Evolutionary conservation across 306 rosid genomes (phyloP), one percentile per base, ranked within the genome.

Genomic region (Ziziphus jujuba): DNA sequence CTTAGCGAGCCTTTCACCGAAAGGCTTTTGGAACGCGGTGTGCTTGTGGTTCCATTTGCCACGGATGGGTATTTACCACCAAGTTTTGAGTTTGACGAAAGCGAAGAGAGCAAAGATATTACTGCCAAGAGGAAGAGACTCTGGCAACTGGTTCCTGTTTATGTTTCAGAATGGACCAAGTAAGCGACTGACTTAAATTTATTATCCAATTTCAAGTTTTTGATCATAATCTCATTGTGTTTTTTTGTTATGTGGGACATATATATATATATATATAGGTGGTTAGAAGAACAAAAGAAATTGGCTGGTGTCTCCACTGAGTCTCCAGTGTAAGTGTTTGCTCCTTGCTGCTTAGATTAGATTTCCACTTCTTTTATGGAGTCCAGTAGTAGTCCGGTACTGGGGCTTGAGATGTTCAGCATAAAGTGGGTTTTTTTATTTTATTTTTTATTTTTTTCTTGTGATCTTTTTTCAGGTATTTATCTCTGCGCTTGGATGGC

Each of bases 251-350:
- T 73, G 61, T 45, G 33, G 33, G 4, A 28, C 4, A 4, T 69
- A 45, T 24, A 57, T 57, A 93, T 97, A 72, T 93, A 28, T 28
- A 4, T 69, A 45, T 24, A 57, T 57, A 93, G 98, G 73, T 93
- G 98, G 98, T 63, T 93, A 70, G 87, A 86, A 56, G 97, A 93
- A 25, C 96, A 93, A 76, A 93, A 93, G 85, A 90, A 75, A 82
- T 43, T 88, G 77, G 95, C 99, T 20, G 84, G 87, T 59, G 89
- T 88, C 65, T 56, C 95, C 65, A 56, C 99, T 11, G 97, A 86
- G n/a, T 86, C 92, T 73, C 95, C 97, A 1, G 99, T 93, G 99
- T 88, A 79, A 90, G 96, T 74, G 11, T 55, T 74, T 56, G 38
- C 49, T 61, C 47, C 75, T 9, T 61, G 45, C 61, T 68, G 28